Evolutionary conservation across 1,284 basidiomycete genomes (phyloP), one percentile per base, ranked within the genome.

Genomic region (Pisolithus thermaeus): DNA sequence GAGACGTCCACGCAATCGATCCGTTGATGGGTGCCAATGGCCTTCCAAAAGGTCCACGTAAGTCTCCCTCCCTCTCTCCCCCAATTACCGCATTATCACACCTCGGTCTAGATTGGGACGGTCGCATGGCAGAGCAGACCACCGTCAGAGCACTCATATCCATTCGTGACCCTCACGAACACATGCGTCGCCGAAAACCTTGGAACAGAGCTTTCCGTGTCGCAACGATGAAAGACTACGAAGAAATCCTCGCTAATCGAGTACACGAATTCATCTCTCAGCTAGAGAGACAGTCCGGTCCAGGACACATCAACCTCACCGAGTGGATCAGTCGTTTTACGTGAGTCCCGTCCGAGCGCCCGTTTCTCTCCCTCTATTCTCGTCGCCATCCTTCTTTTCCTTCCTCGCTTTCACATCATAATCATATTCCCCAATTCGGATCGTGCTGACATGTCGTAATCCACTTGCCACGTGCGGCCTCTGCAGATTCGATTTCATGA

Each of bases 401-500:
- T 52, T 53, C 22, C 52, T 49, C 52, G 52, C 42, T 23, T 23
- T 36, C 18, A 14, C 23, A n/a, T 23, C 30, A 35, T 22, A 27
- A 23, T 46, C n/a, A 20, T 36, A 35, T 35, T 36, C 20, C 44
- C 44, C 28, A 11, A 46, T 35, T 14, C 16, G 44, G 44, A 32
- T 36, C 20, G n/a, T 32, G 35, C 12, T 35, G 12, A 35, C 16
- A 20, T 46, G 11, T 35, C 44, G 44, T 46, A 46, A 46, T 46
- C 16, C 8, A 11, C 38, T 16, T 27, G 27, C 28, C 12, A 16
- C 22, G 35, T 32, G 44, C 35, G 22, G 32, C 12, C 32, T 41
- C 39, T 35, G 57, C 54, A 80, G 81, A 39, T 80, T 77, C 52
- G 82, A 84, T 59, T 75, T 84, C 52, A 81, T 83, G 80, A 77